Evolutionary conservation across 2,329 filamentous ascomycete genomes (phyloP), one percentile per base, ranked within the genome.

Genomic region (Akanthomyces uredinophilus): DNA sequence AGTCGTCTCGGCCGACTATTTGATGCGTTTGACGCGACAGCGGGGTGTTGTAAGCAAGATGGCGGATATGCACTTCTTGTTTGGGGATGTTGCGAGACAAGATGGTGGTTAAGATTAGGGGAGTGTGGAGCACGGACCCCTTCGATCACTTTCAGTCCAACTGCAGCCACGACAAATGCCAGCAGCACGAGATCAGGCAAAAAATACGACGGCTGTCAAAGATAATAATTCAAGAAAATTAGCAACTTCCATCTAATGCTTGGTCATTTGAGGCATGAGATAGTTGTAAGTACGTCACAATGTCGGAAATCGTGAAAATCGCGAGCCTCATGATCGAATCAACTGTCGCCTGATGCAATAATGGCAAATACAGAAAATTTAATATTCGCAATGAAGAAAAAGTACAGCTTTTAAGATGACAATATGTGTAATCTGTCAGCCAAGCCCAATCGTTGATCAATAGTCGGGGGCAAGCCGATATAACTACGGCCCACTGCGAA

Each of bases 51-150:
- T 49, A 50, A 27, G 20, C 5, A 27, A 29, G 54, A 59, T 29
- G 56, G 24, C 16, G 13, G 20, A 43, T 16, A 50, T 20, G 35
- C 27, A n/a, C 20, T 18, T 51, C 4, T 50, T 32, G 35, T 32
- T 35, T 20, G 16, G 20, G 1, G 35, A 41, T 41, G 44, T 29
- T 22, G 35, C 8, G 51, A 39, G 46, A 14, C 22, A 39, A 47
- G 24, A 22, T n/a, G 20, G 37, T 22, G n/a, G 50, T 27, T 49
- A 35, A 22, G 50, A 54, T 61, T 47, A 61, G 41, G 50, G 59
- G 59, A 55, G 29, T 16, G 50, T 61, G 59, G 59, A 27, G 59
- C 59, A 54, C 59, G 49, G 59, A 53, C 50, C 58, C 47, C 29
- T 24, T 60, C 22, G 46, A 29, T 39, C 27, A 29, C 53, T 20